phyloP scores from a whole-genome alignment of 148 eudicot genomes.

The Camellia lanceoleosa region DNA sequence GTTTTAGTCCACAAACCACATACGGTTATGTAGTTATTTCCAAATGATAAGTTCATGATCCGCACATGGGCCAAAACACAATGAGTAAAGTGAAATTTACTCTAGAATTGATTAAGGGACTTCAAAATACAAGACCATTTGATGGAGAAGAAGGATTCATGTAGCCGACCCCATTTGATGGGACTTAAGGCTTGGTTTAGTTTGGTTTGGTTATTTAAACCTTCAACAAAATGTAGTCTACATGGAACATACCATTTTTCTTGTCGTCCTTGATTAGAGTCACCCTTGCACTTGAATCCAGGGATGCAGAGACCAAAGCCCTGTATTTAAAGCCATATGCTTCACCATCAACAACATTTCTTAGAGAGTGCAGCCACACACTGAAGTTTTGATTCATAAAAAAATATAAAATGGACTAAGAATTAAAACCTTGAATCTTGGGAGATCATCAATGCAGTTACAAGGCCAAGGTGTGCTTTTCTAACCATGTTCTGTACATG shows the following conservation, averaged over 20 bases:
- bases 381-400: background rate
- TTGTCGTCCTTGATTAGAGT: conserved; percentile 56
- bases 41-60: too few species aligned
- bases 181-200: too few species aligned
- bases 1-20: too few species aligned
- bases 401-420: background rate
- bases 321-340: conserved; percentile 31
- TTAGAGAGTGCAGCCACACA: background rate
- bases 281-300: conserved; percentile 90
- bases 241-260: conserved; percentile 16
- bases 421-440: conserved; percentile 44
- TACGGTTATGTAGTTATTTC: too few species aligned
- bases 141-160: too few species aligned
- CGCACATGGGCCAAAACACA: too few species aligned
- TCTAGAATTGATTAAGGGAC: too few species aligned
- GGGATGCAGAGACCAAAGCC: conserved; percentile 75
- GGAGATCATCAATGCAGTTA: conserved; percentile 84
- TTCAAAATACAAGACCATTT: too few species aligned
- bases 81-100: too few species aligned
- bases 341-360: conserved; percentile 9
- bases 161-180: too few species aligned
- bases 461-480: conserved; percentile 86
- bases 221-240: too few species aligned
- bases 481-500: conserved; percentile 46
- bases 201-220: too few species aligned